phyloP scores from a whole-genome alignment of 495 filamentous ascomycete genomes.

The Thermothielavioides terrestris region DNA sequence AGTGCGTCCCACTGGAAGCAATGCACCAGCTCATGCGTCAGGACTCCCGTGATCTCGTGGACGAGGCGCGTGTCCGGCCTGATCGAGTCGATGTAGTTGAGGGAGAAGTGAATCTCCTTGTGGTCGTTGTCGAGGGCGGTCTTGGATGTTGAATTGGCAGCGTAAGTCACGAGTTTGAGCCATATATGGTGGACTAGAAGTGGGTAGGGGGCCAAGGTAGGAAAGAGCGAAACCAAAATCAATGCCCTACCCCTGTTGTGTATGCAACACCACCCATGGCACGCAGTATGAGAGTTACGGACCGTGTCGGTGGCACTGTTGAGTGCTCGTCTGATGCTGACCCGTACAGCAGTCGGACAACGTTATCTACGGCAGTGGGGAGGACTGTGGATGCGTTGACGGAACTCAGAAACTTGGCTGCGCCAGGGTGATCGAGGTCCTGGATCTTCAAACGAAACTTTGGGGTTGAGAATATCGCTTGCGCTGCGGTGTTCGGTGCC shows the following conservation, averaged over 20 bases:
- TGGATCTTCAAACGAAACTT: slow-evolving; percentile 63
- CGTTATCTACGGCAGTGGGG: slow-evolving; percentile 50
- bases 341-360: slow-evolving; percentile 56
- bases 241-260: slow-evolving; percentile 53
- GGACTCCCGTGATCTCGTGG: slow-evolving; percentile 73
- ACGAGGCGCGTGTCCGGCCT: slow-evolving; percentile 30
- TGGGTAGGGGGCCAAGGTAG: background rate
- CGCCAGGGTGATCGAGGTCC: slow-evolving; percentile 58
- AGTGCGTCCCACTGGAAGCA: slow-evolving; percentile 79
- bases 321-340: slow-evolving; percentile 33
- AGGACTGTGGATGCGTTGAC: slow-evolving; percentile 52
- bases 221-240: no score
- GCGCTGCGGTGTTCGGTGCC: background rate
- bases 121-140: slow-evolving; percentile 76
- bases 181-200: background rate
- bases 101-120: slow-evolving; percentile 89
- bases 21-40: slow-evolving; percentile 91
- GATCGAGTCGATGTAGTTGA: slow-evolving; percentile 56
- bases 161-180: background rate
- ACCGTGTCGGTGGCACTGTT: slow-evolving; percentile 47
- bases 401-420: slow-evolving; percentile 52
- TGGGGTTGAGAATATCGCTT: slow-evolving; percentile 38
- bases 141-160: background rate
- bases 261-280: slow-evolving; percentile 79
- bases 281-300: slow-evolving; percentile 79